Percentiles rank a stretch among this genome's conserved stretches.
Evolutionary conservation across 1,284 basidiomycete species (phyloP).

Genomic region (Pholiota adiposa): DNA sequence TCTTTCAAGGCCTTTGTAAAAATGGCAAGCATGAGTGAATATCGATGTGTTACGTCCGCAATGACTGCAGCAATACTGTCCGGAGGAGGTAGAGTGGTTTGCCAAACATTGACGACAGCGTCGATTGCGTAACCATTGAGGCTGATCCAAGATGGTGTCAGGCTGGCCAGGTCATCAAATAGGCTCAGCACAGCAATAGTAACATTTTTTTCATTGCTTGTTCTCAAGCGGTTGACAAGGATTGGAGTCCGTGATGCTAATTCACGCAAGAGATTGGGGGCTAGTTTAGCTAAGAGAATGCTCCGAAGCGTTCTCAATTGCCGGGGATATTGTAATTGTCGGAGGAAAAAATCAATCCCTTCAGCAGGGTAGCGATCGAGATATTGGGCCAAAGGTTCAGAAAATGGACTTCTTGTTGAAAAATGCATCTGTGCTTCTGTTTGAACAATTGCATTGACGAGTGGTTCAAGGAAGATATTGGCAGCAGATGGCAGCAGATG

Average conservation of each 20-base stretch:
- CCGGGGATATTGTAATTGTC: constrained; percentile 74
- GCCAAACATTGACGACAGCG: constrained; percentile 77
- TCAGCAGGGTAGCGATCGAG: constrained; percentile 90
- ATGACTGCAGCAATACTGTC: constrained; percentile 52
- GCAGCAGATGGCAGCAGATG: constrained; percentile 94
- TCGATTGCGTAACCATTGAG: constrained; percentile 71
- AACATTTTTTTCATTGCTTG: constrained; percentile 55
- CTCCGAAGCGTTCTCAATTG: constrained; percentile 83
- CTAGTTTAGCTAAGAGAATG: constrained; percentile 78
- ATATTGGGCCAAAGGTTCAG: constrained; percentile 90
- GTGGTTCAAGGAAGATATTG: constrained; percentile 88
- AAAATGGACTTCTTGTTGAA: constrained; percentile 90
- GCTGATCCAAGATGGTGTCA: constrained; percentile 76
- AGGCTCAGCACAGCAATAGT: constrained; percentile 76
- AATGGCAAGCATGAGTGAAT: constrained; percentile 74
- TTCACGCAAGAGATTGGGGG: constrained; percentile 78
- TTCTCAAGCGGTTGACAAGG: constrained; percentile 66
- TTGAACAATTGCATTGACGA: constrained; percentile 90
- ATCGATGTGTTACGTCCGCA: constrained; percentile 64
- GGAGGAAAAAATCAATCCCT: constrained; percentile 85
- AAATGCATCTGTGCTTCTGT: constrained; percentile 93
- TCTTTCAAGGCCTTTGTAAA: constrained; percentile 77
- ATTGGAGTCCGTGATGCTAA: constrained; percentile 66
- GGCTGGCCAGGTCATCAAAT: constrained; percentile 74
- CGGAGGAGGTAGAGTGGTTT: constrained; percentile 51